These are phyloP conservation scores for Apiospora kogelbergensis DNA, from an alignment of 2,329 filamentous ascomycete genomes.

Conservation along the genomic window DNA sequence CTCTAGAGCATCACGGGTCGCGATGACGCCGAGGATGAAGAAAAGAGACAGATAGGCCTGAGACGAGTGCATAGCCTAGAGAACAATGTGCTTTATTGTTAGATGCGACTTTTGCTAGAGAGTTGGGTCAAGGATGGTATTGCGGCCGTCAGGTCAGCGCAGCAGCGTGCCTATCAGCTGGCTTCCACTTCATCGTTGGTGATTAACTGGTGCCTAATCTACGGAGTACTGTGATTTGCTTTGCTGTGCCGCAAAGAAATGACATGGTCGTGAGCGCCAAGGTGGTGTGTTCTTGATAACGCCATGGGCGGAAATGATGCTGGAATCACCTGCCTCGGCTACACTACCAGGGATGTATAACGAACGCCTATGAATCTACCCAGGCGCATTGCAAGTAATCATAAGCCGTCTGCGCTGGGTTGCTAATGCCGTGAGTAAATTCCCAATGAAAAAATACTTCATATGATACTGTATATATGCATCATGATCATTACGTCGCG, in stretches of 20 bases:
- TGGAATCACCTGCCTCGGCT: not conserved
- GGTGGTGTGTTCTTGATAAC: not conserved
- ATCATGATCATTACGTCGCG: not conserved
- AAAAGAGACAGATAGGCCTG: not conserved
- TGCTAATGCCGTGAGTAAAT: not conserved
- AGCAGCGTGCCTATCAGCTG: not conserved
- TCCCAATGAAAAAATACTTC: too few species aligned
- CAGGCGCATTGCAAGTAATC: not conserved
- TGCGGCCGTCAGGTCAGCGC: not conserved
- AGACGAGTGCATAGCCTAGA: not conserved
- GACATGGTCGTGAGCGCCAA: not conserved
- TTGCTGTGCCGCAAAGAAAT: not conserved
- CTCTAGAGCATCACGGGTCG: too few species aligned
- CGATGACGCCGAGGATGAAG: too few species aligned
- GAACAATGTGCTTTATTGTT: not conserved
- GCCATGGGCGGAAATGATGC: not conserved
- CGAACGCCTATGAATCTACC: not conserved
- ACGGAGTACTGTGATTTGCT: too few species aligned
- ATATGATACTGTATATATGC: too few species aligned
- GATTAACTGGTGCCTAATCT: not conserved
- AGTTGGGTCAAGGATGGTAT: not conserved
- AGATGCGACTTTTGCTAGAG: not conserved
- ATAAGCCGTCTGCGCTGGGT: not conserved
- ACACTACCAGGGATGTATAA: not conserved
- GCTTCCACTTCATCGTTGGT: not conserved